Conservation (phyloP, 441 rosid species). For the Gossypium schwendimanii region DNA sequence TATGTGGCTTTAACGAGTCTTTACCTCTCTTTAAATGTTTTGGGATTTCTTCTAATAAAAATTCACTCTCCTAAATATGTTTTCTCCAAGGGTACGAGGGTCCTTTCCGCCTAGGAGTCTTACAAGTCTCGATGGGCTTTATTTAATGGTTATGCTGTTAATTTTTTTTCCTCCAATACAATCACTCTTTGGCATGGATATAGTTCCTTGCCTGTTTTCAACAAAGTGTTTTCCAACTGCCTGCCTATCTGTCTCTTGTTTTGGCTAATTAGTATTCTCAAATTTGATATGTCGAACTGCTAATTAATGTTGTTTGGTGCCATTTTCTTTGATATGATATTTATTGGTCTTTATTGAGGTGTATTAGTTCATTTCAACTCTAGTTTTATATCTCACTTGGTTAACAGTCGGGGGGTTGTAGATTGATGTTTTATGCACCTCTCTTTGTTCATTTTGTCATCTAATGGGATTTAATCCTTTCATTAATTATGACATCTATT, state of each 20-base stretch:
- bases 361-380: not conserved
- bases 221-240: not conserved
- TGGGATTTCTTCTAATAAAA: not conserved
- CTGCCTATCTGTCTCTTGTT: not conserved
- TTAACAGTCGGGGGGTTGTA: not conserved
- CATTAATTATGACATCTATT: conserved; percentile 2
- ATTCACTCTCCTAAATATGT: not conserved
- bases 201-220: not conserved
- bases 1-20: not conserved
- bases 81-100: not conserved
- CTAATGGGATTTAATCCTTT: not conserved
- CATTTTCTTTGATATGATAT: conserved; percentile 6
- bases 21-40: not conserved
- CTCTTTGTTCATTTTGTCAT: not conserved
- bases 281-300: not conserved
- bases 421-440: conserved; percentile 6
- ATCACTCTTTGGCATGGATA: not conserved
- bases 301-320: not conserved
- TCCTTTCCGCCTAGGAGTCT: not conserved
- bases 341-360: not conserved
- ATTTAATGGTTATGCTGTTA: not conserved
- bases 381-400: not conserved
- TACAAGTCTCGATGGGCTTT: not conserved
- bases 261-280: not conserved
- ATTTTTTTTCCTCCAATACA: not conserved